Conservation (phyloP, 2,329 filamentous ascomycete genomes). For the Sporothrix phasma region DNA sequence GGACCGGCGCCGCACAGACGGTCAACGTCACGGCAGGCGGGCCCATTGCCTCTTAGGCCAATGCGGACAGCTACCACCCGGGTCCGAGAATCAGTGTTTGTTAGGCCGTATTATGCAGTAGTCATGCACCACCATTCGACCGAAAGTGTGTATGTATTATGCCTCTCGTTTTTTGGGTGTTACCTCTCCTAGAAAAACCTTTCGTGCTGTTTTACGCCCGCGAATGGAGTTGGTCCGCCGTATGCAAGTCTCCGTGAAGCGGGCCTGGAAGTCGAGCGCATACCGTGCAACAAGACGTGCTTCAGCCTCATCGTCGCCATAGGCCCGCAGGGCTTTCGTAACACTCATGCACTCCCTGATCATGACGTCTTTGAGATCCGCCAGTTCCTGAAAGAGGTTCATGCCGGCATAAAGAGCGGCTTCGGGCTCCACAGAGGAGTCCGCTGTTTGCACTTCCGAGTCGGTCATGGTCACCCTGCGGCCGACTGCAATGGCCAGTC, state of each 20-base stretch:
- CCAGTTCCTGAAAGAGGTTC: constrained; percentile 10
- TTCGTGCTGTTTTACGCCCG: background rate
- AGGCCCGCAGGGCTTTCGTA: background rate
- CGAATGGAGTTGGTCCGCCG: background rate
- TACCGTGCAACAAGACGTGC: constrained; percentile 14
- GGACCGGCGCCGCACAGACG: constrained; percentile 23
- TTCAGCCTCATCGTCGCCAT: constrained; percentile 2
- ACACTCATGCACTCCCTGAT: constrained; percentile 14
- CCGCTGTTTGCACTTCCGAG: constrained; percentile 12
- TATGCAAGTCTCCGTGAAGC: constrained; percentile 2
- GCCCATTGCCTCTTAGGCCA: constrained; percentile 31
- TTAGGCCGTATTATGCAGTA: too few species aligned
- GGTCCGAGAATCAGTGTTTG: too few species aligned
- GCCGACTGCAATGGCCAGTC: background rate
- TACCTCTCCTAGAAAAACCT: too few species aligned
- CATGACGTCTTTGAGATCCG: constrained; percentile 6
- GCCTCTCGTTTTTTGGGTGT: too few species aligned
- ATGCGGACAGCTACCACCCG: constrained; percentile 30
- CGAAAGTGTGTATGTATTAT: too few species aligned
- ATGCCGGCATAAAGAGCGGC: constrained; percentile 1
- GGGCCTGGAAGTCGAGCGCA: constrained; percentile 9
- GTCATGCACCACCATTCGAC: too few species aligned
- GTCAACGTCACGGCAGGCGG: constrained; percentile 30
- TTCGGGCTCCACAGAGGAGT: background rate
- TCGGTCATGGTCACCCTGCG: background rate